Evolutionary conservation across 768 basidiomycete species (phyloP), one percentile per base, ranked within the genome.

Genomic region (Mycena olivaceomarginata): DNA sequence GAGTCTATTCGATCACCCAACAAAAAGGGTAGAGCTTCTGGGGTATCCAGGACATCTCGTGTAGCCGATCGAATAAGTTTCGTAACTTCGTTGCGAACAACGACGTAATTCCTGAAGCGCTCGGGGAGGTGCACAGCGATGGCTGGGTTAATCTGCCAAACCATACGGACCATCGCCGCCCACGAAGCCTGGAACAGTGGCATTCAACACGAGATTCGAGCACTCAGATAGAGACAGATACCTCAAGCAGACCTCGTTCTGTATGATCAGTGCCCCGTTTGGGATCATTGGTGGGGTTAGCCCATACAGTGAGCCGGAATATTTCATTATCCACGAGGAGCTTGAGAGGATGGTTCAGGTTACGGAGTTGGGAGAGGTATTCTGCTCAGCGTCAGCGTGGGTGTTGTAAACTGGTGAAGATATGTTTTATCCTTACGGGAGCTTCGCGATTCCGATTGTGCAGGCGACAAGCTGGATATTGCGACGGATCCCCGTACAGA

Each of bases 271-370:
- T 81, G 20, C 94, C 94, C 78, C 94, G 92, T 79, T 91, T 92
- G 6, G 88, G 80, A 77, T 98, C 98, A 75, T 94, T 95, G 41
- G 91, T 89, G 0, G 97, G 96, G 84, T 99, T 99, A 59, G 89
- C 89, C 98, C 98, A 99, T 10, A 99, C 97, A 5, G 88, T 91
- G 57, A 99, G 86, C 18, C 97, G 91, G 80, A 90, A 92, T 57
- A 99, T 93, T 83, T 99, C 98, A 82, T 96, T 97, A 84, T 98
- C 97, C 9, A 97, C 93, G 15, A 99, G 90, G 10, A 98, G 85
- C 25, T 94, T 90, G n/a, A 99, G 87, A 0, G 98, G 93, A 22
- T 91, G 89, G 73, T 94, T 94, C 6, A 95, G 86, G 59, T 89
- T 93, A 71, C 92, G 92, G 51, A 98, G 91, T 56, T 90, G 90